Conservation (phyloP, 108 stramenopile species). For the Chaetoceros tenuissimus region DNA sequence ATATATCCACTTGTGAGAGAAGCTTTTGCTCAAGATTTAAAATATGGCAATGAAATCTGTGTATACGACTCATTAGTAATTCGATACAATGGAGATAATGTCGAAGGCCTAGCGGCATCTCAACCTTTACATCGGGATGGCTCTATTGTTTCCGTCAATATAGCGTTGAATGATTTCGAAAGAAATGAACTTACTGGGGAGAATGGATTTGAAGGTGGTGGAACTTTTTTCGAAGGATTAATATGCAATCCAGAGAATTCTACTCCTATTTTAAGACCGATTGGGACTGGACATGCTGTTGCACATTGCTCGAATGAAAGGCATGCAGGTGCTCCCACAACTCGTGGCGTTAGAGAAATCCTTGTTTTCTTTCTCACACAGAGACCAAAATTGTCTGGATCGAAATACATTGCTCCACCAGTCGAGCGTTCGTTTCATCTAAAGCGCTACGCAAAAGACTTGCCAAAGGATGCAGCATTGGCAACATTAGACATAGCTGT, state of each 20-base stretch:
- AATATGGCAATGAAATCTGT: conserved; percentile 13
- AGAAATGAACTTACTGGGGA: too few species aligned
- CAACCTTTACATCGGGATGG: conserved; percentile 70
- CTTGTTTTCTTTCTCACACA: conserved; percentile 52
- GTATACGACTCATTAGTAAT: conserved; percentile 62
- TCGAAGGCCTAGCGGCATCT: conserved; percentile 30
- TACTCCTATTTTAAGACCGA: conserved; percentile 27
- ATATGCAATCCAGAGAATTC: conserved; percentile 9
- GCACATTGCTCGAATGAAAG: conserved; percentile 42
- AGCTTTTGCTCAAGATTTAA: not conserved
- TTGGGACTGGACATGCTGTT: conserved; percentile 39
- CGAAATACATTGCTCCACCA: not conserved
- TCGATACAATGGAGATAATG: conserved; percentile 58
- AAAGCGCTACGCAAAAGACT: not conserved
- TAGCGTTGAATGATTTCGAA: conserved; percentile 50
- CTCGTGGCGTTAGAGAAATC: conserved; percentile 49
- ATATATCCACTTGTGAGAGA: not conserved
- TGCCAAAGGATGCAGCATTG: not conserved
- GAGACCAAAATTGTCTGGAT: not conserved
- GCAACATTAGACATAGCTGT: not conserved
- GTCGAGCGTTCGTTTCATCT: not conserved
- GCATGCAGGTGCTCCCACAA: conserved; percentile 58
- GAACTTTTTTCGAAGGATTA: conserved; percentile 59
- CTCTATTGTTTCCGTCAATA: conserved; percentile 57
- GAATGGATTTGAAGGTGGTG: conserved; percentile 49